A percentile compares a stretch with the other conserved stretches of the same genome.
These are phyloP conservation scores for Mycocentrospora acerina DNA, from an alignment of 2,329 filamentous ascomycete species.

Conservation along the genomic window DNA sequence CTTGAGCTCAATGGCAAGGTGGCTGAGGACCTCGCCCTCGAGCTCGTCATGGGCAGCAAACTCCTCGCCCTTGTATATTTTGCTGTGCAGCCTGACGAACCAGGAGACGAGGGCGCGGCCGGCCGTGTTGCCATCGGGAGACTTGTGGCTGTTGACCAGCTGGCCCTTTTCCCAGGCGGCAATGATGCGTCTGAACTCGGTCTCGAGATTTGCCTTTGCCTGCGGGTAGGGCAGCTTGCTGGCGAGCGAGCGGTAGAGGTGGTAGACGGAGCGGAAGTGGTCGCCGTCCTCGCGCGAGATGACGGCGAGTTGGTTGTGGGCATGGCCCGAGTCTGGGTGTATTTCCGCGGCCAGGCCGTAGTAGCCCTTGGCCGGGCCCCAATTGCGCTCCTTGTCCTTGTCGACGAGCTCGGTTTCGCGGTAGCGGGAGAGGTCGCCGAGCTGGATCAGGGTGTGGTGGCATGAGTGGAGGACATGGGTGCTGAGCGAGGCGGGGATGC, in stretches of 20 bases:
- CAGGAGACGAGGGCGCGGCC: slow-evolving; percentile 70
- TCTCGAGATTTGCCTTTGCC: slow-evolving; percentile 73
- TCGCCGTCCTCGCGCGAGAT: slow-evolving; percentile 76
- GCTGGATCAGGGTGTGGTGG: slow-evolving; percentile 78
- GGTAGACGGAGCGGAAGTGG: slow-evolving; percentile 82
- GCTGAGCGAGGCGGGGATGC: slow-evolving; percentile 53
- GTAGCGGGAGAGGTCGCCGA: slow-evolving; percentile 90
- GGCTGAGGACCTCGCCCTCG: slow-evolving; percentile 80
- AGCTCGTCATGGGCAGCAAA: slow-evolving; percentile 78
- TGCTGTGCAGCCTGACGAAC: slow-evolving; percentile 84
- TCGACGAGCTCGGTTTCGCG: slow-evolving; percentile 69
- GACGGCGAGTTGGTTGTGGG: slow-evolving; percentile 88
- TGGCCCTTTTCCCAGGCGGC: slow-evolving; percentile 59
- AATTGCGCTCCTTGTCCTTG: slow-evolving; percentile 71
- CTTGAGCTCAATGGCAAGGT: slow-evolving; percentile 72
- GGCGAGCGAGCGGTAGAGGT: slow-evolving; percentile 81
- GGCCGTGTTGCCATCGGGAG: slow-evolving; percentile 51
- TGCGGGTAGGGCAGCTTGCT: slow-evolving; percentile 73
- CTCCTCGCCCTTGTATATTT: slow-evolving; percentile 75
- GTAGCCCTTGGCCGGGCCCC: slow-evolving; percentile 78
- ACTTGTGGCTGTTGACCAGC: slow-evolving; percentile 46
- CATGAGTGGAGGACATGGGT: slow-evolving; percentile 70
- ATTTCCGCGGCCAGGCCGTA: slow-evolving; percentile 81
- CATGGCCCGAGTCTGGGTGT: slow-evolving; percentile 74
- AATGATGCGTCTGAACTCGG: slow-evolving; percentile 71